Percentiles rank a stretch among this genome's conserved stretches.
phyloP scores from a whole-genome alignment of 2,329 filamentous ascomycete species.

The Clonostachys byssicola region DNA sequence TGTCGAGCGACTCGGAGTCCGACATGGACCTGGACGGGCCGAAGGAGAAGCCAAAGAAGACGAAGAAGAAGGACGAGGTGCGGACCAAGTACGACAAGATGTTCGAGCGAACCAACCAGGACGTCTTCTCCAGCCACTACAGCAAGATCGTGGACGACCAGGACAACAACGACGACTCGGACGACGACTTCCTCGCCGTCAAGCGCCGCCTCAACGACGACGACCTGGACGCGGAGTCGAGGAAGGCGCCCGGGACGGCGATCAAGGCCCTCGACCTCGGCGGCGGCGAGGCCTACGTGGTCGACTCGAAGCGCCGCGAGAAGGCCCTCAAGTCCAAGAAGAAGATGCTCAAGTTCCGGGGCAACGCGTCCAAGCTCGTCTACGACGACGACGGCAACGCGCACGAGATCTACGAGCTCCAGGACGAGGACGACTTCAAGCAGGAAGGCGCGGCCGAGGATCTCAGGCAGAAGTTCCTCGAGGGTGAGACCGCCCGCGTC shows the following conservation, averaged over 20 bases:
- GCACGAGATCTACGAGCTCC: constrained; percentile 83
- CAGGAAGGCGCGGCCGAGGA: constrained; percentile 70
- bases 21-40: constrained; percentile 47
- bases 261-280: constrained; percentile 63
- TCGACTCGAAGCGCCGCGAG: constrained; percentile 93
- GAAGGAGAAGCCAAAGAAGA: constrained; percentile 40
- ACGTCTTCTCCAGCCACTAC: constrained; percentile 92
- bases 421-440: constrained; percentile 77
- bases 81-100: constrained; percentile 96
- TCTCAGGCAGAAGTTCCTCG: constrained; percentile 75
- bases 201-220: constrained; percentile 81
- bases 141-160: constrained; percentile 72
- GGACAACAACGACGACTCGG: constrained; percentile 52
- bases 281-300: constrained; percentile 69
- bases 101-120: constrained; percentile 96
- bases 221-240: constrained; percentile 50
- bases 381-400: constrained; percentile 90
- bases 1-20: constrained; percentile 58
- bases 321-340: constrained; percentile 96
- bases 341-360: constrained; percentile 86
- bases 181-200: constrained; percentile 81
- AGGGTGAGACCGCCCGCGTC: constrained; percentile 68
- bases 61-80: constrained; percentile 69
- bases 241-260: constrained; percentile 20
- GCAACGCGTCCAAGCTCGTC: constrained; percentile 77